Base-by-base conservation (phyloP, 805 yeast species). In the Myxozyma neotropica region DNA sequence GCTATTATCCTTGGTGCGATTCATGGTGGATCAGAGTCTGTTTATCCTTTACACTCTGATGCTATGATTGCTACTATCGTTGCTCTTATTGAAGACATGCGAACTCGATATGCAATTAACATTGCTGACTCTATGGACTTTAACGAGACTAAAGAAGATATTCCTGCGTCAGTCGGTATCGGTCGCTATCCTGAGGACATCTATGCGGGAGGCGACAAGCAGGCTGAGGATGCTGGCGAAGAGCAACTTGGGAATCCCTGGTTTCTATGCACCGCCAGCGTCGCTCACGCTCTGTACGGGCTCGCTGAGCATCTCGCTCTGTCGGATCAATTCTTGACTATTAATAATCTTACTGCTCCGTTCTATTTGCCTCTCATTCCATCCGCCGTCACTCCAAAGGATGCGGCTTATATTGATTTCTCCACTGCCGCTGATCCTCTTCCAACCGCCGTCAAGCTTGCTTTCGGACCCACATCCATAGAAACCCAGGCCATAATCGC, bases 131-230 rank as follows among this genome's bases (percentile, higher is more conserved):
- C 47, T 12, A 19, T 47, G 2, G 69, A 63, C 19, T 67, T 68
- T 1, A 45, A 56, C 23, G 8, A 26, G 23, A 21, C 53, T 5
- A 47, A 27, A 5, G 23, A 33, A 2, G 58, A 48, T 13, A 45
- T 61, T 12, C 63, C 61, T 31, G 39, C 55, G 2, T 88, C 87
- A 2, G 85, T 86, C 52, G 96, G 87, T 0, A 73, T 92, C 54
- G 98, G 98, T 2, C 80, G 98, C 70, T 92, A 92, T 70, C 96
- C 97, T 0, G 98, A 92, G 70, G 98, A 92, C 73, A 72, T 86
- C 8, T 92, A 92, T 72, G 86, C 92, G 71, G 71, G 71, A 26
- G 65, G 65, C 12, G 64, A 60, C 26, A 23, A 23, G 17, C 40
- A 13, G 27, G 56, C 56, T 8, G 56, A 52, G 21, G 27, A 13